Evolutionary conservation across 768 basidiomycete genomes (phyloP), one percentile per base, ranked within the genome.

Genomic region (Suillus hirtellus): DNA sequence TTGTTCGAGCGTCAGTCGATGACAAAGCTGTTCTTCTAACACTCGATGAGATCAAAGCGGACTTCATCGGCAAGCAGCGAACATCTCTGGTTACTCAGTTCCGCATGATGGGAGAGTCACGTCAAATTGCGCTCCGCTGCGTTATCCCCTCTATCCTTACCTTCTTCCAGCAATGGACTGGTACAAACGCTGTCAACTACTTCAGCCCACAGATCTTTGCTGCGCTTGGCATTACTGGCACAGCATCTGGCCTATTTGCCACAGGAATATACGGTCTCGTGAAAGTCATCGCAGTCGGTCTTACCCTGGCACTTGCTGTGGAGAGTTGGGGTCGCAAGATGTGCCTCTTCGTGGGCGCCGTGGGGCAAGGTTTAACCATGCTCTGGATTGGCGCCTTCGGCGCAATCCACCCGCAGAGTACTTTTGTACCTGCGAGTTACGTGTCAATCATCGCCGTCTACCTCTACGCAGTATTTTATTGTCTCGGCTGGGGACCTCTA

Each of bases 111-210:
- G 76, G 73, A 52, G 78, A 78, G 58, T 78, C 76, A 15, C 73
- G 74, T 15, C 62, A 70, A 12, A 77, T 75, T 17, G 73, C 73
- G 4, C 66, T 79, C 35, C 71, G 80, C 56, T 81, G 76, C 59
- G 75, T 79, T 40, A 79, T 81, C 27, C 79, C 79, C 10, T 72
- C 78, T 3, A 70, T 81, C 42, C 77, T 80, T 56, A 80, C 81
- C 77, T 79, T 80, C 67, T 78, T 78, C 68, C 67, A 69, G 53
- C 73, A 82, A 72, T 79, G 79, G 75, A 82, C 80, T 0, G 82
- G 82, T 27, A 81, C 80, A 27, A 82, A 83, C 67, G 77, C 79
- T 1, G 78, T 82, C 63, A 82, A 82, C 66, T 83, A 83, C 65
- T 83, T 78, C 66, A 79, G 79, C 60, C 82, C 82, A 0, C 70